Conservation (phyloP, 169 alveolate species). For the Eimeria zaria region DNA sequence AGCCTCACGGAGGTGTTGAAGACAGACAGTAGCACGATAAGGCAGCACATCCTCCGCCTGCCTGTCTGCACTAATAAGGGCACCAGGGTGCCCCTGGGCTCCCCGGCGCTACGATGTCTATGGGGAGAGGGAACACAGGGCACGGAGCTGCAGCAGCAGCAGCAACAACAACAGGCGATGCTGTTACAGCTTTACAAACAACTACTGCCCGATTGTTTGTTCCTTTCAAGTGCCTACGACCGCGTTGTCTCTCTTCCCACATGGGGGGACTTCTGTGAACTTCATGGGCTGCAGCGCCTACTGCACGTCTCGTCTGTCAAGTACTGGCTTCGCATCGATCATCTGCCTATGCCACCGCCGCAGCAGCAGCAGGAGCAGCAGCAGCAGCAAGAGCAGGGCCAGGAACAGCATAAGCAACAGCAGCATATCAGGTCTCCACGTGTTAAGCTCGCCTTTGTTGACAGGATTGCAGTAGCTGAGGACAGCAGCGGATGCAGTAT, state of each 20-base stretch:
- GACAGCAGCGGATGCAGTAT: conserved; percentile 2
- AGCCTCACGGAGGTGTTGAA: background rate
- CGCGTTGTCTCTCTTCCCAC: conserved; percentile 14
- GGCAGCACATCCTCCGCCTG: background rate
- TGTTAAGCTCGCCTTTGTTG: background rate
- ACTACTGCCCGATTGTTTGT: conserved; percentile 36
- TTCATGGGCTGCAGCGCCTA: conserved; percentile 15
- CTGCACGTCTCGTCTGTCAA: conserved; percentile 21
- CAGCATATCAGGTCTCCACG: background rate
- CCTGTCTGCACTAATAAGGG: conserved; percentile 34
- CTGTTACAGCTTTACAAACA: conserved; percentile 49
- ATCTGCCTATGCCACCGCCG: background rate
- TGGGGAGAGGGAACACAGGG: background rate
- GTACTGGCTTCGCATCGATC: conserved; percentile 7
- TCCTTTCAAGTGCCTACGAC: background rate
- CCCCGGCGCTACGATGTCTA: conserved; percentile 3
- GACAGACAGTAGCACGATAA: background rate
- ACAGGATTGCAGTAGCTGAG: background rate
- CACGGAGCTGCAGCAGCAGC: conserved; percentile 21
- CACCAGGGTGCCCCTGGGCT: background rate
- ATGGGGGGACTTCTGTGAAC: conserved; percentile 25
- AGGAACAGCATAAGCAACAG: background rate
- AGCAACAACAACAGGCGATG: conserved; percentile 11
- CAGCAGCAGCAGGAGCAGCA: conserved; percentile 15
- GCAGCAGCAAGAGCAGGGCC: background rate